Base-by-base conservation (phyloP, 345 rosid genomes). In the Salix dunnii region DNA sequence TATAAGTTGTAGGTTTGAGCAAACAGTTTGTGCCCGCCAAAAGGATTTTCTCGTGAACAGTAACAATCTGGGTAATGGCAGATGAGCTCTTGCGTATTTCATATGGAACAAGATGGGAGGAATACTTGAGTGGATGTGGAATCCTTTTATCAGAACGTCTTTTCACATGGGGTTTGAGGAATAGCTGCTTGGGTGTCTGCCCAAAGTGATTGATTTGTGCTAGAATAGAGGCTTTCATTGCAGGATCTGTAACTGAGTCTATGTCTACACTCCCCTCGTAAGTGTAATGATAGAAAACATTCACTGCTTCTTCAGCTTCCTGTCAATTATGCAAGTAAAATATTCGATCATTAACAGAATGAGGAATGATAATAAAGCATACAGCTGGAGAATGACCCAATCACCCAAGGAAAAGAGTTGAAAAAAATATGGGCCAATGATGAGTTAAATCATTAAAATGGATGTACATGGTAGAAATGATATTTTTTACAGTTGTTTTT, bases 191-290 rank as follows among this genome's bases (percentile, higher is more conserved):
- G 20, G 99, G 99, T 70, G 99, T 96, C 85, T 96, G 99, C 55
- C 99, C 99, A 83, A 96, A 96, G 85, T 96, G 98, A 83, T 96
- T 96, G 80, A 96, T 96, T 78, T 96, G 99, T 42, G 99, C 99
- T 65, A 96, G 88, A 81, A 96, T 96, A 76, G 99, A 90, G 74
- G 99, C 99, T 88, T 96, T 96, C 99, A 96, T 86, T 30, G 98
- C 97, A 42, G 99, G 98, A 78, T 96, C 99, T 62, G 91, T 88
- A 76, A 96, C 99, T 12, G 97, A 90, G 87, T 96, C 99, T 71
- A 96, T 96, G 84, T 96, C 99, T 76, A 96, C 99, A 78, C 94
- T 96, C 33, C 99, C 99, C 83, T 96, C 99, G 40, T 96, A 96
- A 17, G 99, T 96, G 89, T 96, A 96, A 82, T 96, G 99, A 82